Base-by-base conservation (phyloP, 1,139 yeast species). In the Hemisphaericaspora lyxosophila region DNA sequence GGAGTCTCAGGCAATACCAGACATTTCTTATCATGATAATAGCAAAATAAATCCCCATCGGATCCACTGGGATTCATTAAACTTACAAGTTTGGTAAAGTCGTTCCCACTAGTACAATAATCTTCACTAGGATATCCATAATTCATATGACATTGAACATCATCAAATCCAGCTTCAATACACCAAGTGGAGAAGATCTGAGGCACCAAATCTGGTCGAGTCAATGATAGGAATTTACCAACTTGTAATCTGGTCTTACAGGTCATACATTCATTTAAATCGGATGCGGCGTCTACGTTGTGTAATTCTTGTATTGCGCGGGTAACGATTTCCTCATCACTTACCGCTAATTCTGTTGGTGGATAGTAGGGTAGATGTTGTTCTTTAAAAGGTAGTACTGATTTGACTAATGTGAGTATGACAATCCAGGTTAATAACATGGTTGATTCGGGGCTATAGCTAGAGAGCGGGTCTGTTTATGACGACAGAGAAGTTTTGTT, bases 31-130 rank as follows among this genome's bases (percentile, higher is more conserved):
- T 73, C 69, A 48, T 73, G 67, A 51, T 62, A 76, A 49, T 75
- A 70, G 52, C 83, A 78, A 53, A 72, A 73, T 42, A 73, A 70
- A 39, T 73, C 74, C 20, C 80, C 81, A 50, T 78, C 83, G 24
- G 66, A 51, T 2, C 73, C 64, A 38, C 55, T 51, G 9, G 80
- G 75, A 45, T 73, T 72, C 68, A 77, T 72, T 34, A 69, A 46
- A 18, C 64, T 62, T 20, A 75, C 52, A 59, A 75, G 56, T 43
- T 73, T 70, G 5, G 72, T 66, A 45, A 76, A 70, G 47, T 76
- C 79, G 25, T 43, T 40, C 7, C 62, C 62, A 27, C 45, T 38
- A 8, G 57, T 45, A 45, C 44, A 54, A 42, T 40, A 51, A 35
- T 47, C 55, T 15, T 39, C 47, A 42, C 51, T 53, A 31, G 49